These are phyloP conservation scores for Lactifluus piperatus DNA, from an alignment of 768 basidiomycete genomes.

Conservation along the genomic window DNA sequence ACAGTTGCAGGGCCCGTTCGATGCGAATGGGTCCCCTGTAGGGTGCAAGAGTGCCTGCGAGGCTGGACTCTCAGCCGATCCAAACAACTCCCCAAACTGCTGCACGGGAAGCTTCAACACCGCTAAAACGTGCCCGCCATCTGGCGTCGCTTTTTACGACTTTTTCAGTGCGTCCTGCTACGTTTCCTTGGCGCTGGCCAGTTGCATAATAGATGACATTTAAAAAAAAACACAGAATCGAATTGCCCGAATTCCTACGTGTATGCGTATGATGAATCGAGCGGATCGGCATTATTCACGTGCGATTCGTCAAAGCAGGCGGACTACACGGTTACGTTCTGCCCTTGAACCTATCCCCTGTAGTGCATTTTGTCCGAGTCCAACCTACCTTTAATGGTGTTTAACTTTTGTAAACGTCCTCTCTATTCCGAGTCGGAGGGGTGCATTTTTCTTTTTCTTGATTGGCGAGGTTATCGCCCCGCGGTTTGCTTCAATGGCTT, in stretches of 20 bases:
- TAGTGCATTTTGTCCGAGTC: no score
- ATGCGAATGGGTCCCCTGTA: constrained; percentile 30
- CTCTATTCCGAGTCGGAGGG: no score
- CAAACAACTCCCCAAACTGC: constrained; percentile 51
- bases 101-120: constrained; percentile 50
- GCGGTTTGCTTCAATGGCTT: no score
- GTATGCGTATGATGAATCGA: constrained; percentile 37
- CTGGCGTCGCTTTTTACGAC: constrained; percentile 33
- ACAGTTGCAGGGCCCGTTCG: constrained; percentile 29
- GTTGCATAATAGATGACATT: not conserved
- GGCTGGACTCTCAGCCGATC: constrained; percentile 31
- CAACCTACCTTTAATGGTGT: no score
- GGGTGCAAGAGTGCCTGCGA: constrained; percentile 39
- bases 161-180: constrained; percentile 37
- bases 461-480: no score
- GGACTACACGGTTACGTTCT: constrained; percentile 41
- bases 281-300: constrained; percentile 38
- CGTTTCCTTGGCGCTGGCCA: not conserved
- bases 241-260: constrained; percentile 41
- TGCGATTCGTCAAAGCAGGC: constrained; percentile 31
- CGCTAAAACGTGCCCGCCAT: constrained; percentile 46
- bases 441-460: no score
- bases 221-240: constrained; percentile 32
- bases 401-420: no score
- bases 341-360: constrained; percentile 25